Conservation (phyloP, 2,329 filamentous ascomycete genomes). For the Cladosporium sp. region DNA sequence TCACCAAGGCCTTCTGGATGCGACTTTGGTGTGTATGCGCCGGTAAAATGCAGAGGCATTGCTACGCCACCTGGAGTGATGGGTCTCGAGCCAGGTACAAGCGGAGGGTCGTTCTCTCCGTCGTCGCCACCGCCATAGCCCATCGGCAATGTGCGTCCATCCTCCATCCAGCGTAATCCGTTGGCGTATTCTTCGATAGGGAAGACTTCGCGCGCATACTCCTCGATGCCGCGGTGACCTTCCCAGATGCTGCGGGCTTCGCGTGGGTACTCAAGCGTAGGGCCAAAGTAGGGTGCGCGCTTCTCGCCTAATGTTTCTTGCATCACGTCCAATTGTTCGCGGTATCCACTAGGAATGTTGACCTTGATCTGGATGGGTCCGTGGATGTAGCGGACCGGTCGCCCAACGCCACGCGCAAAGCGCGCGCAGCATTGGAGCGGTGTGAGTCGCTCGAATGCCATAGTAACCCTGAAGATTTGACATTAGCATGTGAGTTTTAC, state of each 20-base stretch:
- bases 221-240: conserved; percentile 82
- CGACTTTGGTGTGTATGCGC: conserved; percentile 29
- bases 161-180: conserved; percentile 85
- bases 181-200: conserved; percentile 92
- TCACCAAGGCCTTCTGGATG: conserved; percentile 27
- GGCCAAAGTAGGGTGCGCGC: conserved; percentile 60
- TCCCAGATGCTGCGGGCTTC: conserved; percentile 85
- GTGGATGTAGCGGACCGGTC: conserved; percentile 72
- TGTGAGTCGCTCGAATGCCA: conserved; percentile 86
- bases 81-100: conserved; percentile 18
- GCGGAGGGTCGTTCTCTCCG: neutral
- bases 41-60: conserved; percentile 24
- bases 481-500: neutral
- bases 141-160: conserved; percentile 20
- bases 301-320: conserved; percentile 57
- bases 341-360: conserved; percentile 81
- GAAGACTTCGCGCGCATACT: conserved; percentile 92
- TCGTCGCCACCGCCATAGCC: neutral
- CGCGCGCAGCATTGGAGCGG: conserved; percentile 76
- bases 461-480: conserved; percentile 60
- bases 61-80: conserved; percentile 24
- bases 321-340: conserved; percentile 72
- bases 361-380: conserved; percentile 80
- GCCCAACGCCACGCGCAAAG: conserved; percentile 73
- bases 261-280: conserved; percentile 59